Conservation (phyloP, 176 grass and related monocot genomes). For the Chrysopogon serrulatus region DNA sequence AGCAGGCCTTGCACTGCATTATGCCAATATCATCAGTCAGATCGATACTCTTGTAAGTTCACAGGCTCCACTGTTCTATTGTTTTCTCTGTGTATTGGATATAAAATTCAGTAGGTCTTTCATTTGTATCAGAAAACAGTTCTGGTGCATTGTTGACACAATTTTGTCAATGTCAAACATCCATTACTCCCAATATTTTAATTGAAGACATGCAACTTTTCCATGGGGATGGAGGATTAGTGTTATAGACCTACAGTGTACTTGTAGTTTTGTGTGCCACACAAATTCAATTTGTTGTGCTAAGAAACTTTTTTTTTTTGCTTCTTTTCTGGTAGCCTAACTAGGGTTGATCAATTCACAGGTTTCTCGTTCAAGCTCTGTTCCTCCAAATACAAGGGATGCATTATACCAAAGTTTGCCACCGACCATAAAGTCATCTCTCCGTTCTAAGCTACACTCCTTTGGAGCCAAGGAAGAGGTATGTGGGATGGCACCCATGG, state of each 20-base stretch:
- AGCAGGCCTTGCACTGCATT: conserved; percentile 91
- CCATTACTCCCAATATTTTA: conserved; percentile 4
- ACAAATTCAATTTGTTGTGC: conserved; percentile 12
- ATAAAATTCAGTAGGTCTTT: not conserved
- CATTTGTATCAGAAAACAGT: not conserved
- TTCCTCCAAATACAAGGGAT: conserved; percentile 93
- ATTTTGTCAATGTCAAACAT: conserved; percentile 6
- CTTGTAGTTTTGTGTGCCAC: not conserved
- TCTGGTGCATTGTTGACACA: not conserved
- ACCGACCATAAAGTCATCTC: conserved; percentile 70
- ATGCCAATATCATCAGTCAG: conserved; percentile 99
- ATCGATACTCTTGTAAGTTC: conserved; percentile 89
- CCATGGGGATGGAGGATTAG: conserved; percentile 2
- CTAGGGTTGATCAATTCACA: conserved; percentile 25
- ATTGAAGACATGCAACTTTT: not conserved
- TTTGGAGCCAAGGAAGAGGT: conserved; percentile 92
- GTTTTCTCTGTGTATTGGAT: not conserved
- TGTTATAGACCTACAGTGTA: conserved; percentile 9
- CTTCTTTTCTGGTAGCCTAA: conserved; percentile 32
- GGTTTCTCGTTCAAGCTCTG: conserved; percentile 83
- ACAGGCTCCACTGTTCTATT: conserved; percentile 1
- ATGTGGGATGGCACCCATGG: conserved; percentile 10
- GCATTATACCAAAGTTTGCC: conserved; percentile 89
- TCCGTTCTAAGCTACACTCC: conserved; percentile 64
- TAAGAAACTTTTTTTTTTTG: not conserved